Base-by-base conservation (phyloP, 2,329 filamentous ascomycete genomes). In the Monosporascus cannonballus region DNA sequence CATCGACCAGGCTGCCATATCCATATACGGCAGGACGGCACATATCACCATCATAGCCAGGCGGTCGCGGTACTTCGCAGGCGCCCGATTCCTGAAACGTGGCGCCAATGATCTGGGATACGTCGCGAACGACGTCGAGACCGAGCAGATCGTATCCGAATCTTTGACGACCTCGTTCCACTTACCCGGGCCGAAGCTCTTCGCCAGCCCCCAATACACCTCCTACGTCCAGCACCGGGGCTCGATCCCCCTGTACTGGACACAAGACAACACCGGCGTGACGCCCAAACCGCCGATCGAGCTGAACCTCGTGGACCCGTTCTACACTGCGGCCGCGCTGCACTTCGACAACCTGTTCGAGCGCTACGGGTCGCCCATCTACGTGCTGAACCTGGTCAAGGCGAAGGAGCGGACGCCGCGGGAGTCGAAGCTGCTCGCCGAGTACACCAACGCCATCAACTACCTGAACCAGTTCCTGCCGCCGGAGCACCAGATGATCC, bases 101-200 rank as follows among this genome's bases (percentile, higher is more conserved):
- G 94, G 94, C 34, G 89, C 91, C 47, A 99, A 99, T 64, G 94
- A 99, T 68, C 69, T 92, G 52, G 93, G 94, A 15, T 96, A 96
- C 67, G 94, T 99, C 51, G 95, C 94, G 50, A 99, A 99, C 66
- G 95, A 99, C 70, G 94, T 99, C 24, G 95, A 99, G 71, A 97
- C 94, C 1, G 94, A 99, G 71, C 94, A 99, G 68, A 96, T 99
- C 55, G 92, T 99, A 5, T 94, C 92, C 0, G 94, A 99, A 67
- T 90, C 91, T 62, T 76, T 93, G 49, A 96, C 91, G 0, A 99
- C 94, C 1, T 96, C 94, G 0, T 96, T 99, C 61, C 94, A 99
- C 72, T 87, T 89, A 3, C 90, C 94, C 4, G 93, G 91, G 0
- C 89, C 89, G 3, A 84, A 83, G 48, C 79, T 96, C 11, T 96